Base-by-base conservation (phyloP, 305 asterid genomes). In the Salvia sclarea region DNA sequence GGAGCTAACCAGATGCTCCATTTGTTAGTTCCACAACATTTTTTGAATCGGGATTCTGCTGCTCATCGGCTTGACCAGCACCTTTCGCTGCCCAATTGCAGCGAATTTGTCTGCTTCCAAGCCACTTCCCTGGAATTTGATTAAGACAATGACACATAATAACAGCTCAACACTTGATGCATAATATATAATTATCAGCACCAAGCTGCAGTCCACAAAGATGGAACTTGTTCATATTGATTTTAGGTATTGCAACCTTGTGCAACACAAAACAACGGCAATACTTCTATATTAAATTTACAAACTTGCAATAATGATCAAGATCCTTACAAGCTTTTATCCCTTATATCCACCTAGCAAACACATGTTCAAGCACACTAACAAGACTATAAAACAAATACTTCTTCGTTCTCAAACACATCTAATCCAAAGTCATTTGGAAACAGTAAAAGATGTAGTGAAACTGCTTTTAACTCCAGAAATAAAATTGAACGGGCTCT, bases 71-170 rank as follows among this genome's bases (percentile, higher is more conserved):
- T 58, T 49, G 28, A 61, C 82, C 86, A 33, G 92, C 98, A 74
- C 98, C 90, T 77, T 92, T 89, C 8, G 96, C 59, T 7, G 98
- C 98, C 98, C 96, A 89, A 68, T 92, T 92, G 84, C 96, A 92
- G 20, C 96, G 96, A 66, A 92, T 89, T 76, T 88, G 98, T 80
- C 95, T 89, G 74, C 90, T 92, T 48, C 96, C 98, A 63, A 92
- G 96, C 96, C 96, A 92, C 74, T 86, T 89, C 45, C 96, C 96
- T 92, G 80, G n/a, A 61, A 67, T 59, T 71, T 44, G 17, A 70
- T 43, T 6, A 50, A 41, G 37, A 37, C 6, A 64, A 30, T 9
- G 57, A 41, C 8, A 40, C 30, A 49, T n/a, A 71, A 28, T 37
- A 35, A 30, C 45, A 66, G 24, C 1, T 62, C 43, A 45, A 54